A percentile compares a stretch with the other conserved stretches of the same genome.
These are phyloP conservation scores for Phalaenopsis hybrid DNA, from an alignment of 116 monocot genomes.

Conservation along the genomic window DNA sequence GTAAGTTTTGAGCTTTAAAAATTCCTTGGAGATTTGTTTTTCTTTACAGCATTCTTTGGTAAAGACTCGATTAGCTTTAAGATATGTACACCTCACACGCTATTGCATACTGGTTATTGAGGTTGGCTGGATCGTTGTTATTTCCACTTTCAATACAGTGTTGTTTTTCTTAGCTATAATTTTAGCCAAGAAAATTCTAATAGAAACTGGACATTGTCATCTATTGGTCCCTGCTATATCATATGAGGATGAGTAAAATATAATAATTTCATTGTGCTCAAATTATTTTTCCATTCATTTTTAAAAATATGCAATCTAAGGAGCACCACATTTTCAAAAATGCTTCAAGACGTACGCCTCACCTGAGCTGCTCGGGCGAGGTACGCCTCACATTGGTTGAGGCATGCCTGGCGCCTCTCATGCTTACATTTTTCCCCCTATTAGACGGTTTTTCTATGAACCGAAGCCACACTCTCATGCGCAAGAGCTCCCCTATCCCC, in stretches of 20 bases:
- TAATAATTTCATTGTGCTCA: no score
- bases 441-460: no score
- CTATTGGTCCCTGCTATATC: background rate
- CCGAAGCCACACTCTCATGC: no score
- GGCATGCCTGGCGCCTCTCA: no score
- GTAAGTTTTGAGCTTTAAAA: constrained; percentile 20
- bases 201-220: background rate
- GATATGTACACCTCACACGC: background rate
- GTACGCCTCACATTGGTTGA: no score
- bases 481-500: no score
- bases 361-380: no score
- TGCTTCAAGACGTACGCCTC: no score
- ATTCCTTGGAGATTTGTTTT: background rate
- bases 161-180: background rate
- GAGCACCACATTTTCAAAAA: no score
- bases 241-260: background rate
- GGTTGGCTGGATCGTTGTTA: background rate
- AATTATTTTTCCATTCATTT: no score
- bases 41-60: background rate
- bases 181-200: background rate
- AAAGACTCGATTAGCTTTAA: background rate
- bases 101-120: background rate
- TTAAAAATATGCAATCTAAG: no score
- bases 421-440: no score
- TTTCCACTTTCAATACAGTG: background rate